phyloP scores from a whole-genome alignment of 2,329 filamentous ascomycete genomes.

The Alternaria dauci region DNA sequence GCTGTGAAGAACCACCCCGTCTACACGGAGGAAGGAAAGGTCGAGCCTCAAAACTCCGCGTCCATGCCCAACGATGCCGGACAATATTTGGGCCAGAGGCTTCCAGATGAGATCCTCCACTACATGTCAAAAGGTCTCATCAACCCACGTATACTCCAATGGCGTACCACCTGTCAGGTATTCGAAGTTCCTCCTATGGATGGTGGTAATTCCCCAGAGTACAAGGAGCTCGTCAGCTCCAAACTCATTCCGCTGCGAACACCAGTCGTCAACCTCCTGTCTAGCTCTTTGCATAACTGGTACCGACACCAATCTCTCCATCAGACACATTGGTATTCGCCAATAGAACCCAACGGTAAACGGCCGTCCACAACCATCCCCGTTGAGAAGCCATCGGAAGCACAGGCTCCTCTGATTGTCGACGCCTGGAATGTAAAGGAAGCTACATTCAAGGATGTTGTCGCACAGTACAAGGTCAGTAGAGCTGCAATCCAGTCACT shows the following conservation, averaged over 20 bases:
- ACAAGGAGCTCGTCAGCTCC: constrained; percentile 78
- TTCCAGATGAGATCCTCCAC: constrained; percentile 89
- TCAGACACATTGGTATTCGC: constrained; percentile 80
- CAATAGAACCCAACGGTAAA: constrained; percentile 33
- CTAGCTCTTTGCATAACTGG: constrained; percentile 81
- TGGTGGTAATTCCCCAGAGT: constrained; percentile 79
- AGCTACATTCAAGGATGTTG: constrained; percentile 58
- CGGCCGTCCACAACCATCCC: constrained; percentile 69
- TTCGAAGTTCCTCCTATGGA: constrained; percentile 85
- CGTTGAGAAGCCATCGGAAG: constrained; percentile 60
- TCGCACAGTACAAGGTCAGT: constrained; percentile 37
- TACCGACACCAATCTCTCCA: constrained; percentile 81
- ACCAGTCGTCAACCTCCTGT: constrained; percentile 78
- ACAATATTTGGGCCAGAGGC: constrained; percentile 86
- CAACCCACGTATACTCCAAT: constrained; percentile 79
- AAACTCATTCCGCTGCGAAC: constrained; percentile 79
- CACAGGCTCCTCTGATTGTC: constrained; percentile 59
- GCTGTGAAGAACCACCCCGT: constrained; percentile 88
- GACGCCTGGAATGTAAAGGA: constrained; percentile 78
- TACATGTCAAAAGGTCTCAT: constrained; percentile 88
- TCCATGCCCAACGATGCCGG: constrained; percentile 83
- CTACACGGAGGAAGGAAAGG: constrained; percentile 77
- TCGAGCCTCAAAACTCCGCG: constrained; percentile 76
- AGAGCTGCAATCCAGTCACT: neutral
- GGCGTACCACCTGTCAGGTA: constrained; percentile 81